Conservation (phyloP, 192 early-diverging fungal genomes). For the Linnemannia zychae region DNA sequence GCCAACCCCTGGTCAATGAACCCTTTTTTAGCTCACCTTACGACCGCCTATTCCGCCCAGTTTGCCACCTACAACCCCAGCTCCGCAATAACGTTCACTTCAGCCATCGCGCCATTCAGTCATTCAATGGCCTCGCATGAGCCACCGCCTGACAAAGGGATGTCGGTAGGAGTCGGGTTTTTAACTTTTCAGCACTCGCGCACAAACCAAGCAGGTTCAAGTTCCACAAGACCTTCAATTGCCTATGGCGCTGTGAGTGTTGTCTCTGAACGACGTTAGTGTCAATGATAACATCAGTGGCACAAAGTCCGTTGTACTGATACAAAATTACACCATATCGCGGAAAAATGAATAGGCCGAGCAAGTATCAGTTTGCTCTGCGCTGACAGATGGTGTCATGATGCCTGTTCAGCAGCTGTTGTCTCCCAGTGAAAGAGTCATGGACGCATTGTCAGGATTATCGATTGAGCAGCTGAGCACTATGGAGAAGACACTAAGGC, state of each 20-base stretch:
- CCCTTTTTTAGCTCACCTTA: neutral
- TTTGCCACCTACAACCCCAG: neutral
- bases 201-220: neutral
- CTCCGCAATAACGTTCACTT: neutral
- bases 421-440: neutral
- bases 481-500: conserved; percentile 6
- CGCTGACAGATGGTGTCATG: neutral
- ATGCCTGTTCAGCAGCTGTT: conserved; percentile 14
- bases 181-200: neutral
- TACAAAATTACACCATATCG: neutral
- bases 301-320: neutral
- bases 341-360: neutral
- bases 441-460: neutral
- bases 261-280: neutral
- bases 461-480: neutral
- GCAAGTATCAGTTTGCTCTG: neutral
- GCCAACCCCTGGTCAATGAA: neutral
- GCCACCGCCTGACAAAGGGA: neutral
- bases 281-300: neutral
- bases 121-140: neutral
- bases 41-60: neutral
- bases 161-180: neutral
- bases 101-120: neutral
- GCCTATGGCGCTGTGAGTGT: neutral
- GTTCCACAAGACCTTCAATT: neutral